A percentile compares a stretch with the other conserved stretches of the same genome.
phyloP scores from a whole-genome alignment of 2,329 filamentous ascomycete genomes.

The Pyrenophora teres region DNA sequence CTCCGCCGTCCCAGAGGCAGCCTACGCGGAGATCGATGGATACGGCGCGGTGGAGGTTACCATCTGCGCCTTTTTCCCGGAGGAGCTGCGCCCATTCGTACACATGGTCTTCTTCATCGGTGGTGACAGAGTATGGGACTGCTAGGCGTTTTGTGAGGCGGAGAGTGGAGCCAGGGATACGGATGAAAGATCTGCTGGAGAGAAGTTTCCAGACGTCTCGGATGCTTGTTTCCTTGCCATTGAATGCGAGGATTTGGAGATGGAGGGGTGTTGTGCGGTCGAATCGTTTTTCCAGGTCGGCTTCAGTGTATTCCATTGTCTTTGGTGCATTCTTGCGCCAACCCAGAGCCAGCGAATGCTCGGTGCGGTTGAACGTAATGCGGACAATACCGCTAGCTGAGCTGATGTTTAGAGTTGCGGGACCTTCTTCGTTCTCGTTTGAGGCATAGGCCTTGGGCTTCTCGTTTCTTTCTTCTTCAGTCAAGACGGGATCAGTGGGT shows the following conservation, averaged over 20 bases:
- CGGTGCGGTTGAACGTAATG: constrained; percentile 32
- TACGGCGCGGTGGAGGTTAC: constrained; percentile 46
- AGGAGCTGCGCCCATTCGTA: constrained; percentile 30
- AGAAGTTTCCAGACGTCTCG: constrained; percentile 44
- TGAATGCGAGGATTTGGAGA: constrained; percentile 46
- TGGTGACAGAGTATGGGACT: constrained; percentile 24
- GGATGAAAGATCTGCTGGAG: constrained; percentile 38
- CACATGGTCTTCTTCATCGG: not conserved
- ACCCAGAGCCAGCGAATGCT: constrained; percentile 22
- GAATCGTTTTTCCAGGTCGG: constrained; percentile 42
- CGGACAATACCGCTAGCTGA: constrained; percentile 35
- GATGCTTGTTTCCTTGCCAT: constrained; percentile 47
- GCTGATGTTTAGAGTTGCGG: constrained; percentile 21
- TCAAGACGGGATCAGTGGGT: constrained; percentile 26
- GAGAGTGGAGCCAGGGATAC: constrained; percentile 48
- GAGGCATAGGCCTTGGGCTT: constrained; percentile 4
- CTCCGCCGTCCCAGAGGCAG: constrained; percentile 52
- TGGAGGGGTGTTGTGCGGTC: constrained; percentile 34
- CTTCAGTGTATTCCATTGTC: constrained; percentile 23
- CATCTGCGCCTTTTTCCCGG: constrained; percentile 28
- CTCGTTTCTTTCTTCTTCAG: constrained; percentile 15
- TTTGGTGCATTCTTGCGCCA: constrained; percentile 12
- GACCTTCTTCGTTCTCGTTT: constrained; percentile 25
- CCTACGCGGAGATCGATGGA: constrained; percentile 55
- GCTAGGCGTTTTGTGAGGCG: constrained; percentile 49